Base-by-base conservation (phyloP, 192 early-diverging fungal genomes). In the Gryganskiella cystojenkinii region DNA sequence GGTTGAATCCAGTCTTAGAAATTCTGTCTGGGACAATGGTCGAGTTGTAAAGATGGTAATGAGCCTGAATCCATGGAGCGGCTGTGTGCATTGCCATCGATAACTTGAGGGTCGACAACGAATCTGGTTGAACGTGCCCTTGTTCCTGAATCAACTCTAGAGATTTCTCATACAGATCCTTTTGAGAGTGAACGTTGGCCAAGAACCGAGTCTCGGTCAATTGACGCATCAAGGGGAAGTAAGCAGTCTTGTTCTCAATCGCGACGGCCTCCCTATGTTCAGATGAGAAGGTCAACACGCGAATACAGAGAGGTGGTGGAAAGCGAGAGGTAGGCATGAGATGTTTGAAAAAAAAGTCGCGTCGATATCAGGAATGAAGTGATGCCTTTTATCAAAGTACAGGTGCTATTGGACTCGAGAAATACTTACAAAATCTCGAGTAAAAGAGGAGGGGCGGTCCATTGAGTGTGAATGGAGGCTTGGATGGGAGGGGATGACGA, bases 11-110 rank as follows among this genome's bases (percentile, higher is more conserved):
- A 1, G 61, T 49, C 14, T 83, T 80, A 28, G 67, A 62, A n/a
- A 51, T 54, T 19, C 66, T 74, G 19, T 73, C 34, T 0, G 90
- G 89, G 2, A 91, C 80, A n/a, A 95, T 89, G 5, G 83, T 87
- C 1, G 88, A 62, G n/a, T 83, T 68, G 83, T 97, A 98, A 28
- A 90, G 87, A 53, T 94, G 93, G 76, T 96, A 92, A 61, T 91
- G 88, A 0, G 96, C 89, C 67, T 93, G 85, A 27, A 98, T 89
- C n/a, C 84, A 85, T 0, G 97, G 95, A 17, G 96, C 94, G 28
- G 85, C 64, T 1, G 80, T 81, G 43, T 92, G 93, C 25, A 92
- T 69, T 4, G 95, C 76, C 14, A 98, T 82, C 19, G 90, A 82
- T 20, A 93, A 84, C 59, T 90, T 85, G 11, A 93, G 64, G n/a